Base-by-base conservation (phyloP, 345 rosid genomes). In the Hypericum perforatum region DNA sequence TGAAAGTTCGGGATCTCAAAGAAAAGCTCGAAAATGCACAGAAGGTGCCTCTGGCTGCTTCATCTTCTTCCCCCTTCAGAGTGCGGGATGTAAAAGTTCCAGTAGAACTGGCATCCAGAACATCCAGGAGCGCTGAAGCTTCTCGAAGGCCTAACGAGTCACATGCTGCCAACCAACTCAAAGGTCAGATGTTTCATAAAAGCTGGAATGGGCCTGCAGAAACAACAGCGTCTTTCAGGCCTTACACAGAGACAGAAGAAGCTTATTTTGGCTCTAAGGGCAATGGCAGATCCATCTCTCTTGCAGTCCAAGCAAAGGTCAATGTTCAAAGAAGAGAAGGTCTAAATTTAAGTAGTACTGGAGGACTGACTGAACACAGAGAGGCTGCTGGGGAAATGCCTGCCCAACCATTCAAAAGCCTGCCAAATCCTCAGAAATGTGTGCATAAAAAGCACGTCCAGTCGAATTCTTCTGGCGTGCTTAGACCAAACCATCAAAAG, bases 401-500 rank as follows among this genome's bases (percentile, higher is more conserved):
- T 49, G 74, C 62, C 59, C 85, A 78, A 47, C 65, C 69, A 8
- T 78, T 76, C 72, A 81, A 72, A 64, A 69, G 77, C 76, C 86
- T 80, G 54, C 75, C 74, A 39, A 71, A 72, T 51, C 8, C 16
- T 36, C 80, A 79, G 61, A 82, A 77, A 70, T 76, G 45, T 71
- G 59, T 74, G 75, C 67, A 53, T 45, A 78, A 79, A 75, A 76
- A 66, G 67, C 48, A 78, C 8, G 69, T 72, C n/a, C 36, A 58
- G 14, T 61, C 61, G 15, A 81, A 54, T 70, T 0, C 66, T 64
- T 59, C 87, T 66, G 77, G 80, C 51, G 91, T 65, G 49, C 83
- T 92, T 43, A 80, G 82, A 75, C 97, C 76, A 78, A 92, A 92
- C 63, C 64, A 81, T 58, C 97, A 85, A 81, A 92, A 88, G 59